Evolutionary conservation across 192 early-diverging fungal species (phyloP).

Genomic region (Coemansia sp.): DNA sequence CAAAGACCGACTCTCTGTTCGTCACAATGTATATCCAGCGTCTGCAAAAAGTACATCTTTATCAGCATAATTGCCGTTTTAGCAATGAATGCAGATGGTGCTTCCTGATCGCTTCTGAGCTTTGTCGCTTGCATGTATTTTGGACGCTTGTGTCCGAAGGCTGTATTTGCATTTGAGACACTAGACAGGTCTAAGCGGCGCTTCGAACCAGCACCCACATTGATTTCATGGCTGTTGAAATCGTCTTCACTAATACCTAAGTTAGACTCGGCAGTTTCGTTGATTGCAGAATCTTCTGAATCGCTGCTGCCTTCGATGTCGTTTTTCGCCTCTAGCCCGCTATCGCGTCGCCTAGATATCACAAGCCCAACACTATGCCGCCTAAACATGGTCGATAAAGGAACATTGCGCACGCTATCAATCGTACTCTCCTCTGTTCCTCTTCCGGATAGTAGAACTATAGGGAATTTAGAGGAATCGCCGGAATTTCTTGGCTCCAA

Average conservation of each 20-base stretch:
- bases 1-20: slow-evolving; percentile 6
- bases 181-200: not conserved
- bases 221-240: not conserved
- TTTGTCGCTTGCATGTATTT: not conserved
- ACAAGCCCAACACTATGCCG: slow-evolving; percentile 26
- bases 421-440: not conserved
- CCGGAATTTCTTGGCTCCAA: not conserved
- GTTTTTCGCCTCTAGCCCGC: not conserved
- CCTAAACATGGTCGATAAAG: slow-evolving; percentile 6
- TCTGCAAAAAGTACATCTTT: slow-evolving; percentile 38
- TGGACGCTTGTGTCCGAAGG: not conserved
- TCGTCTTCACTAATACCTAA: not conserved
- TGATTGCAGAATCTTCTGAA: not conserved
- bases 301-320: not conserved
- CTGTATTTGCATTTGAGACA: not conserved
- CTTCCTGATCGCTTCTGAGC: not conserved
- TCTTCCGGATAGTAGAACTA: not conserved
- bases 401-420: not conserved
- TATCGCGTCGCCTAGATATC: not conserved
- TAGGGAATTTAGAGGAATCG: not conserved
- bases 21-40: slow-evolving; percentile 3
- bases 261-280: not conserved
- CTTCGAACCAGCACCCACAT: not conserved
- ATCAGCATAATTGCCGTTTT: slow-evolving; percentile 39
- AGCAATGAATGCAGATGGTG: slow-evolving; percentile 15